These are phyloP conservation scores for Yamagishiella unicocca DNA, from an alignment of 139 green algal species.

Conservation along the genomic window DNA sequence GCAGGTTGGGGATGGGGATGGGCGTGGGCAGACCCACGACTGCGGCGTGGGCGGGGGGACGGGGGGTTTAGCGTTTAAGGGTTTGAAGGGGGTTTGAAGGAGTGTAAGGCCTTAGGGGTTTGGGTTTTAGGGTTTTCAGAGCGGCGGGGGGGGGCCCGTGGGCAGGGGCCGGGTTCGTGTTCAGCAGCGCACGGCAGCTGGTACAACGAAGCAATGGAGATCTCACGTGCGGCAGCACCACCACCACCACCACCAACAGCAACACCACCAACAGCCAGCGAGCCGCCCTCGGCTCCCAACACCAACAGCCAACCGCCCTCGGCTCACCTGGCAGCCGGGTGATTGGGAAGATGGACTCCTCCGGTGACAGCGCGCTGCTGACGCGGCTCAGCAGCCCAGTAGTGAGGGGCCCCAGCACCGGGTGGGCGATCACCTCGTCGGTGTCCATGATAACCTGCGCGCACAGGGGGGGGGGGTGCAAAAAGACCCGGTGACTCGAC, in stretches of 20 bases:
- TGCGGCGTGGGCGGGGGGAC: neutral
- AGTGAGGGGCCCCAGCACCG: slow-evolving; percentile 62
- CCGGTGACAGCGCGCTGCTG: slow-evolving; percentile 48
- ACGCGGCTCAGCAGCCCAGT: slow-evolving; percentile 28
- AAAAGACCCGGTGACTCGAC: too few species aligned
- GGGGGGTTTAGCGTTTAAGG: too few species aligned
- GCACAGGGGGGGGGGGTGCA: too few species aligned
- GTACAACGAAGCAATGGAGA: too few species aligned
- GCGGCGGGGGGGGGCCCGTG: neutral
- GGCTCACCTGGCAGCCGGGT: slow-evolving; percentile 59
- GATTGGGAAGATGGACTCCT: slow-evolving; percentile 64
- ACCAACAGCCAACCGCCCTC: neutral
- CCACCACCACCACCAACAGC: too few species aligned
- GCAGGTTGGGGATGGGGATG: slow-evolving; percentile 74
- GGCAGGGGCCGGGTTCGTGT: neutral
- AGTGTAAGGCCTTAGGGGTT: too few species aligned
- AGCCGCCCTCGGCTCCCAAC: too few species aligned
- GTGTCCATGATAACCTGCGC: slow-evolving; percentile 64
- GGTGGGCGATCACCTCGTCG: slow-evolving; percentile 61
- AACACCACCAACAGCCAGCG: too few species aligned
- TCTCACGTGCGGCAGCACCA: too few species aligned
- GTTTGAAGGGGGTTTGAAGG: too few species aligned
- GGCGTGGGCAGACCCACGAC: slow-evolving; percentile 62
- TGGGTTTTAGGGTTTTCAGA: too few species aligned
- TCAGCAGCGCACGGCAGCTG: neutral